Base-by-base conservation (phyloP, 345 rosid species). In the Raphanus sativus region DNA sequence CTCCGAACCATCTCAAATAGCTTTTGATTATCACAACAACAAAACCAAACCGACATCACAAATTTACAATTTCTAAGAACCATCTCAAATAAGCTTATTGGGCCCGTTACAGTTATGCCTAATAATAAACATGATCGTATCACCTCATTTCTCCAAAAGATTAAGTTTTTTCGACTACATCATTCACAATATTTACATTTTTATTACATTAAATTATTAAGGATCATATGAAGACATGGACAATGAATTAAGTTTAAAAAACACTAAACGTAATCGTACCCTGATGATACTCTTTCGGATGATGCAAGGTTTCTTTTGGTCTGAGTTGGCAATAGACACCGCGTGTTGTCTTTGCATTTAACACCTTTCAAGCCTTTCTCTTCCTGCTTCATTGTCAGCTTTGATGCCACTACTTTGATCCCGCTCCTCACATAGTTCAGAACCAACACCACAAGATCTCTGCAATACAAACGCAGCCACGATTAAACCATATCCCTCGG, bases 311-410 rank as follows among this genome's bases (percentile, higher is more conserved):
- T 86, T 81, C 85, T 84, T 85, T 82, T 93, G 73, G 75, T 82
- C 80, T 89, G 94, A 21, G 84, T 81, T n/a, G 89, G 79, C 54
- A 87, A 75, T 58, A 88, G 92, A 54, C 86, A 81, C 5, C 86
- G 84, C 10, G 82, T 70, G 63, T 93, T 79, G 77, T 93, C 97
- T 83, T 86, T 91, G 83, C 87, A 83, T 87, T 81, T 91, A 11
- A 80, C 79, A 92, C 90, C 85, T 80, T 77, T 86, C 26, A 78
- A 72, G 58, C 74, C 70, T 82, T 84, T 87, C 56, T 81, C 89
- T 48, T 86, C 87, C 0, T 74, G 89, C 75, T 67, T 89, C 75
- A 54, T 86, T 71, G 82, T 79, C 36, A 93, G 75, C 82, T 83
- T 88, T 13, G 92, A 85, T 24, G 85, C 87, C 5, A 89, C 80